A percentile compares a stretch with the other conserved stretches of the same genome.
Conservation (phyloP, 768 basidiomycete genomes). For the Terana coerulea region DNA sequence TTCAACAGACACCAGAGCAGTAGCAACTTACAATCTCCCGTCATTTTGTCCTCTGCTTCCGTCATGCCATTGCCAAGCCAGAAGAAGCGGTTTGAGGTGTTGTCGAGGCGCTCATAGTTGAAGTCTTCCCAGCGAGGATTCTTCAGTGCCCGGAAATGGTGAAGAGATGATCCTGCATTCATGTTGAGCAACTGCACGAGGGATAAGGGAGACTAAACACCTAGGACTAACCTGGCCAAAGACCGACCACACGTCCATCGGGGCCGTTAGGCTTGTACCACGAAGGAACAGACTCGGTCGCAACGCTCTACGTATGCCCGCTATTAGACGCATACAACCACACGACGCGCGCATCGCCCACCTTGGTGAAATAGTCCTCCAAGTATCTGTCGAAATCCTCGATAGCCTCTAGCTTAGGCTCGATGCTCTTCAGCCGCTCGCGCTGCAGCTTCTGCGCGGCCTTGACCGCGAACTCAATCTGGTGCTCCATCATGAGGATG, state of each 20-base stretch:
- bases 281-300: conserved; percentile 49
- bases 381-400: conserved; percentile 37
- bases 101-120: conserved; percentile 45
- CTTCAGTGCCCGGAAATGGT: conserved; percentile 43
- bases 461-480: conserved; percentile 52
- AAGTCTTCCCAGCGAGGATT: conserved; percentile 67
- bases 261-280: conserved; percentile 63
- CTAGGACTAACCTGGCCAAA: conserved; percentile 54
- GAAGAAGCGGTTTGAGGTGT: conserved; percentile 43
- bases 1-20: too few species aligned
- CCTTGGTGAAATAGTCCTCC: not conserved
- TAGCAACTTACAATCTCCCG: conserved; percentile 26
- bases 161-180: conserved; percentile 45
- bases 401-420: conserved; percentile 54
- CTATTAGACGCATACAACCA: too few species aligned
- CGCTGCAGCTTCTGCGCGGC: conserved; percentile 57
- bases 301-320: conserved; percentile 64
- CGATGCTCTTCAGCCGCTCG: conserved; percentile 59
- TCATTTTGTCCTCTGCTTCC: conserved; percentile 41
- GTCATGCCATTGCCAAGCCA: conserved; percentile 64
- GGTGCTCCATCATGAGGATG: conserved; percentile 49
- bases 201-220: too few species aligned
- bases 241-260: conserved; percentile 50
- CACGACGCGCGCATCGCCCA: not conserved
- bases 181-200: too few species aligned